These are phyloP conservation scores for Magnusiomyces fungicola DNA, from an alignment of 1,139 yeast genomes.

Conservation along the genomic window DNA sequence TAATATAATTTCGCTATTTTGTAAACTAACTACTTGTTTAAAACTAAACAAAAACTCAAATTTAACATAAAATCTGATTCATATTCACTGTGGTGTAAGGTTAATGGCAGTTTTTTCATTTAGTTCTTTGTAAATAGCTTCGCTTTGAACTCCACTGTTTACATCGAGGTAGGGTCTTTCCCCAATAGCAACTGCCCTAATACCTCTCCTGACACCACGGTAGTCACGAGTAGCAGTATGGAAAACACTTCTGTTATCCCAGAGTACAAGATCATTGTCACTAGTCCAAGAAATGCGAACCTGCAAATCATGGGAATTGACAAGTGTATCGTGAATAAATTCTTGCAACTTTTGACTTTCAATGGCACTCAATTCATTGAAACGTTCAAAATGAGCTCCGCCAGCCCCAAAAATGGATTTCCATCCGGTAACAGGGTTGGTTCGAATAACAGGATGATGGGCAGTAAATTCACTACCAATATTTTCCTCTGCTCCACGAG, in stretches of 20 bases:
- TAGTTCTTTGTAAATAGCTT: conserved; percentile 23
- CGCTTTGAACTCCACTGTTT: conserved; percentile 47
- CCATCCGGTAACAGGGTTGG: conserved; percentile 46
- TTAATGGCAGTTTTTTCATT: too few species aligned
- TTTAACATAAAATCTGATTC: too few species aligned
- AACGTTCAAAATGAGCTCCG: conserved; percentile 36
- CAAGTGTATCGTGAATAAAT: conserved; percentile 37
- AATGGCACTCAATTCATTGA: conserved; percentile 37
- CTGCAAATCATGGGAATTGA: conserved; percentile 34
- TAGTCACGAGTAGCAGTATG: conserved; percentile 21
- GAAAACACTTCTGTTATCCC: conserved; percentile 26
- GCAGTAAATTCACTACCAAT: conserved; percentile 27
- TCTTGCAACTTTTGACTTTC: conserved; percentile 35
- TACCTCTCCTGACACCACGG: conserved; percentile 43
- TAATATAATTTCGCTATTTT: too few species aligned
- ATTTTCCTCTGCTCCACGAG: conserved; percentile 32
- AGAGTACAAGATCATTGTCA: conserved; percentile 43
- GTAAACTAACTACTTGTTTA: too few species aligned
- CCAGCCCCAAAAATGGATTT: conserved; percentile 38
- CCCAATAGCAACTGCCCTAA: conserved; percentile 52
- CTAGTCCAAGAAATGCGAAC: conserved; percentile 45
- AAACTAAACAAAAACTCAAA: too few species aligned
- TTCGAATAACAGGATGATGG: conserved; percentile 40
- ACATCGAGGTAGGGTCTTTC: conserved; percentile 49
- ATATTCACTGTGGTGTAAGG: too few species aligned